Evolutionary conservation across 768 basidiomycete genomes (phyloP), one percentile per base, ranked within the genome.

Genomic region (Macrolepiota dolichaula): DNA sequence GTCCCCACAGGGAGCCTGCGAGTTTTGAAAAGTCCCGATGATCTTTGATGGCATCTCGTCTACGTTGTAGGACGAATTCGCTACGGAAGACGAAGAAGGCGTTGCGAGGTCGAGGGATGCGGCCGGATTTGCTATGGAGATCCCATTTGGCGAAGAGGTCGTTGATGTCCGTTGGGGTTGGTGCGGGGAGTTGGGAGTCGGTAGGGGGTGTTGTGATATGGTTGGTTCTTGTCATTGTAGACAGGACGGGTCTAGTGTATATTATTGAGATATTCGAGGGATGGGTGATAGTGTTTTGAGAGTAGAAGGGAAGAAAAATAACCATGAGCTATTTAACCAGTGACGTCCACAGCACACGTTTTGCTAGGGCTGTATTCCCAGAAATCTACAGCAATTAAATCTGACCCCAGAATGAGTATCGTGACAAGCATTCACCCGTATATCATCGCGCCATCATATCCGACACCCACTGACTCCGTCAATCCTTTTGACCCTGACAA

Each of bases 21-120:
- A 59, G 25, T 17, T 38, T 36, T 7, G 57, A 59, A 19, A 59
- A 37, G n/a, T 59, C 57, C 1, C 57, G 57, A 10, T 59, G 57
- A 24, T 59, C 57, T 22, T n/a, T 59, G 50, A 59, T 51, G 38
- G 51, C 25, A 6, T 59, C 50, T 22, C 40, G 50, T 36, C 51
- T 36, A 36, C 50, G 24, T 63, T 88, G 84, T 54, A 83, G 79
- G 15, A 88, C 85, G 56, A 89, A 85, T 68, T 91, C 84, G 68
- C 84, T 88, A 44, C 91, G 81, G 69, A 90, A 92, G 63, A 92
- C 81, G 64, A 92, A 91, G 73, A 92, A 92, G 0, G 89, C 86
- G 70, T 92, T 92, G 15, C 86, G 77, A 0, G 89, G 89, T 27
- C 91, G 84, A 17, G 87, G 86, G 40, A 91, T 81, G 68, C 90